These are phyloP conservation scores for Thraustochytrium striatum DNA, from an alignment of 352 stramenopile species.

Conservation along the genomic window DNA sequence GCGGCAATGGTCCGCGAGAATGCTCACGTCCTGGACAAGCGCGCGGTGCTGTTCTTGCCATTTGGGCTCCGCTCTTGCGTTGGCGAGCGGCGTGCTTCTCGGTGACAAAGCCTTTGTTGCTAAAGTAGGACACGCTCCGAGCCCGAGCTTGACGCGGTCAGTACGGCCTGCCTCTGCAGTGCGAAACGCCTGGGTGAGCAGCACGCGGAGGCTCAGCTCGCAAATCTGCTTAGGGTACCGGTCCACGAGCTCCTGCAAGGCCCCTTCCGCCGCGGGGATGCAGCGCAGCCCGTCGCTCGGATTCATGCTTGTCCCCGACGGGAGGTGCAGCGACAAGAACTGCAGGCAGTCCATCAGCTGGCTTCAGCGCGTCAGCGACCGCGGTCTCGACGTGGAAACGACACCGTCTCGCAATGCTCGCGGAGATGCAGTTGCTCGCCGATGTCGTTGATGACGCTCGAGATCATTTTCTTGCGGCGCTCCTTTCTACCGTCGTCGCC, in stretches of 20 bases:
- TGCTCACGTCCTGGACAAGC: not conserved
- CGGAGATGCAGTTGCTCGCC: not conserved
- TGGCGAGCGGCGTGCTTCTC: not conserved
- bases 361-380: not conserved
- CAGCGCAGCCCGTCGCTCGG: not conserved
- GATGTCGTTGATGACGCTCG: constrained; percentile 17
- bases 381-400: not conserved
- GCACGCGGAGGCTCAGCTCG: not conserved
- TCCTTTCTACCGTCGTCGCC: not conserved
- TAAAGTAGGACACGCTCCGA: too few species aligned
- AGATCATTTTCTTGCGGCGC: not conserved
- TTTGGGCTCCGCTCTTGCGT: not conserved
- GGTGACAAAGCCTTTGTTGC: not conserved
- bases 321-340: too few species aligned
- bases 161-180: not conserved
- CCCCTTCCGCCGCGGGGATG: not conserved
- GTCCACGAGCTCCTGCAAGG: not conserved
- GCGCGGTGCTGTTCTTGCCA: not conserved
- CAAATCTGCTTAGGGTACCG: not conserved
- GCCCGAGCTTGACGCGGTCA: too few species aligned
- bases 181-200: not conserved
- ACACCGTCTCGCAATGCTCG: not conserved
- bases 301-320: too few species aligned
- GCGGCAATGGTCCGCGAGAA: not conserved
- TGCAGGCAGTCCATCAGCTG: too few species aligned